Evolutionary conservation across 352 stramenopile species (phyloP).

Genomic region (Saprolegnia diclina): DNA sequence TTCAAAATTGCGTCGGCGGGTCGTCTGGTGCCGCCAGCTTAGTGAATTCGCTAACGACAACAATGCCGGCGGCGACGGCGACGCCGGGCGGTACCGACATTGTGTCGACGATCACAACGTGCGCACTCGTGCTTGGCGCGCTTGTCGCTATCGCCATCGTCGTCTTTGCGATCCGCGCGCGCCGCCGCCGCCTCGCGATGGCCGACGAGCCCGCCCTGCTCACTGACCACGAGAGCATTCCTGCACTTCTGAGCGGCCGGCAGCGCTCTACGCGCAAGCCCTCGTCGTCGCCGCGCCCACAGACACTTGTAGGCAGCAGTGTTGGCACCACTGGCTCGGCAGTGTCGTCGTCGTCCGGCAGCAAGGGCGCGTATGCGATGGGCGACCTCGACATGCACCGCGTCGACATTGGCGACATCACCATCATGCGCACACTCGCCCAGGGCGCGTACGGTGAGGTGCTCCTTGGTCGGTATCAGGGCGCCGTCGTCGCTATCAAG

Average conservation of each 20-base stretch:
- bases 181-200: too few relatives aligned
- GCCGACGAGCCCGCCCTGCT: background rate
- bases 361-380: background rate
- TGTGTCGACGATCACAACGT: background rate
- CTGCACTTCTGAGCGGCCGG: background rate
- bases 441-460: constrained; percentile 82
- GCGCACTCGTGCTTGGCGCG: background rate
- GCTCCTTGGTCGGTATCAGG: constrained; percentile 66
- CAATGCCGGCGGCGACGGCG: background rate
- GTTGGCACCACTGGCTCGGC: background rate
- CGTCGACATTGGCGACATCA: constrained; percentile 59
- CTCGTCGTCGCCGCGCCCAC: background rate
- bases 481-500: constrained; percentile 40
- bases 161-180: background rate
- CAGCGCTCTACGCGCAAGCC: background rate
- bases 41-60: too few relatives aligned
- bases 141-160: background rate
- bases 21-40: too few relatives aligned
- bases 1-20: too few relatives aligned
- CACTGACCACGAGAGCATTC: background rate
- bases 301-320: background rate
- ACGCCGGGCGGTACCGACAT: background rate
- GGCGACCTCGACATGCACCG: constrained; percentile 9
- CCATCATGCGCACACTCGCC: constrained; percentile 73
- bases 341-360: background rate